Conservation (phyloP, 169 alveolate genomes). For the Cyclospora cayetanensis region DNA sequence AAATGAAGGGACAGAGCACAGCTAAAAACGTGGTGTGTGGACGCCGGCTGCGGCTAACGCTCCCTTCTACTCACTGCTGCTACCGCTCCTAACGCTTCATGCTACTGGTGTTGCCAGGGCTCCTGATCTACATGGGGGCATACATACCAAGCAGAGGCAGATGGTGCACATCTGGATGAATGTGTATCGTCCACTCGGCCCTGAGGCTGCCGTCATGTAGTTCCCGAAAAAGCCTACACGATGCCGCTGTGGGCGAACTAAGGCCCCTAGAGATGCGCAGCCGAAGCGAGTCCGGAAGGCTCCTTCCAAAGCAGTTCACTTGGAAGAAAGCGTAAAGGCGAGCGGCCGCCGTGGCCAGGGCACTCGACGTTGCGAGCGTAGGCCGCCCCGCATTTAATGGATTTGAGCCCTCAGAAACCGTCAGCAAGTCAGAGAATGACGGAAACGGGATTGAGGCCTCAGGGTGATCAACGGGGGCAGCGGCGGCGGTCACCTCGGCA, state of each 20-base stretch:
- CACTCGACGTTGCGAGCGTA: background rate
- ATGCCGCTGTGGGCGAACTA: background rate
- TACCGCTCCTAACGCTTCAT: background rate
- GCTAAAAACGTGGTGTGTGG: background rate
- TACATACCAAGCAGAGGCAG: slow-evolving; percentile 2
- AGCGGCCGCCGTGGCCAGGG: slow-evolving; percentile 29
- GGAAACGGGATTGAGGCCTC: slow-evolving; percentile 1
- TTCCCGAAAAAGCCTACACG: background rate
- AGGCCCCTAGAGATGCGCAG: slow-evolving; percentile 42
- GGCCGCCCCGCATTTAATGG: background rate
- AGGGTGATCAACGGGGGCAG: background rate
- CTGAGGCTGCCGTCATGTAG: background rate
- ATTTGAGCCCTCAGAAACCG: background rate
- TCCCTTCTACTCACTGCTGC: background rate
- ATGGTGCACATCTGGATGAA: background rate
- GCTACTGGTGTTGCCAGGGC: background rate
- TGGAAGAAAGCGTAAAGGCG: slow-evolving; percentile 5
- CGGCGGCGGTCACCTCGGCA: background rate
- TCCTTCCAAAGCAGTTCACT: background rate
- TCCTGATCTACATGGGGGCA: background rate
- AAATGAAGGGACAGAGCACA: background rate
- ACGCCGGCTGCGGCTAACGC: background rate
- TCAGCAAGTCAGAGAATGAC: background rate
- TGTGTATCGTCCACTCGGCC: slow-evolving; percentile 12
- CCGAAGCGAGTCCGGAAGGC: background rate